Percentiles rank a stretch among this genome's conserved stretches.
Evolutionary conservation across 495 filamentous ascomycete genomes (phyloP).

Genomic region (Xylaria grammica): DNA sequence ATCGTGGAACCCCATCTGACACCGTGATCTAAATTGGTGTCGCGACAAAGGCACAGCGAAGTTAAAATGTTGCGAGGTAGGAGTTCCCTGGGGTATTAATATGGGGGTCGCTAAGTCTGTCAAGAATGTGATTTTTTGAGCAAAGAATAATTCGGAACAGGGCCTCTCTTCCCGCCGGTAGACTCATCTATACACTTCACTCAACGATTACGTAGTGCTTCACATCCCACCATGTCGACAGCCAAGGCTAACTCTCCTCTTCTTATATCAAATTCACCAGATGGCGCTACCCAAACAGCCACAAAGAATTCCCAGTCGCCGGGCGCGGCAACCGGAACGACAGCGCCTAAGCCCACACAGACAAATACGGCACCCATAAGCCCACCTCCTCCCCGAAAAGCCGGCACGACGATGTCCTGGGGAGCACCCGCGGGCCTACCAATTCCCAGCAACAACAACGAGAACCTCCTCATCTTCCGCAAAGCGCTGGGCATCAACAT

Average conservation of each 20-base stretch:
- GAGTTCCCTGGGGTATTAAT: neutral
- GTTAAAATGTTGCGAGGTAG: neutral
- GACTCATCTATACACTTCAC: no score
- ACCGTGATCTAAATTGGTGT: slow-evolving; percentile 10
- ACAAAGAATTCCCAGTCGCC: slow-evolving; percentile 10
- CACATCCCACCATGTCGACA: neutral
- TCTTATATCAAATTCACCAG: neutral
- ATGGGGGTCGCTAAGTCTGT: neutral
- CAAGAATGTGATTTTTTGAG: no score
- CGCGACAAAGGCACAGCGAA: neutral
- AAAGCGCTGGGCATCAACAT: slow-evolving; percentile 50
- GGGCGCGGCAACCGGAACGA: slow-evolving; percentile 4
- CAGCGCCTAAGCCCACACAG: slow-evolving; percentile 21
- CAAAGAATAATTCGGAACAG: no score
- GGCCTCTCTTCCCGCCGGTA: no score
- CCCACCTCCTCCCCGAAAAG: slow-evolving; percentile 11
- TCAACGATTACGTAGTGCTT: neutral
- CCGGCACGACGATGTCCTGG: slow-evolving; percentile 39
- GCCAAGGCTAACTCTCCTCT: slow-evolving; percentile 1
- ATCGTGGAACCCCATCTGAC: slow-evolving; percentile 3
- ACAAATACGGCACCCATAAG: slow-evolving; percentile 18
- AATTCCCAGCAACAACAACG: slow-evolving; percentile 46
- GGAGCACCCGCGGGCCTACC: slow-evolving; percentile 46
- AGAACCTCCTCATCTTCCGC: slow-evolving; percentile 52
- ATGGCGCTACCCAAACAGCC: neutral